Percentiles rank a stretch among this genome's conserved stretches.
Evolutionary conservation across 768 basidiomycete genomes (phyloP).

Genomic region (Naematelia encephala): DNA sequence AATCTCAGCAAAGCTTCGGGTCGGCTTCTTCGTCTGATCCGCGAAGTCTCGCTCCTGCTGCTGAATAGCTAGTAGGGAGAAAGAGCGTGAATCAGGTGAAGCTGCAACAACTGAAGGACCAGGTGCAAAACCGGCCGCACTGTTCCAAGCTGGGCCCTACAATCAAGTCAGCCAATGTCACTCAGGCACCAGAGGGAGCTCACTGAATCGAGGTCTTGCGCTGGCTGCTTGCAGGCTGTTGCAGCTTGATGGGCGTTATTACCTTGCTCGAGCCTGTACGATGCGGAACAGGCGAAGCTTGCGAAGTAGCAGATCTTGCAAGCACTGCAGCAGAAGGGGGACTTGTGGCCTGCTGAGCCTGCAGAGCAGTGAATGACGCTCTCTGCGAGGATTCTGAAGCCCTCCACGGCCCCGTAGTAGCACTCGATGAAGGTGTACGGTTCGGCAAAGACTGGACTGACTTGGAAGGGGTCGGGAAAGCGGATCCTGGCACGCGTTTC

Average conservation of each 20-base stretch:
- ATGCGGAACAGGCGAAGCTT: constrained; percentile 27
- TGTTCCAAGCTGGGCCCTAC: constrained; percentile 60
- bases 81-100: constrained; percentile 34
- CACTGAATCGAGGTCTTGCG: constrained; percentile 18
- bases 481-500: background rate
- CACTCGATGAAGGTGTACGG: constrained; percentile 1
- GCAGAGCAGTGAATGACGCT: constrained; percentile 31
- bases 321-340: background rate
- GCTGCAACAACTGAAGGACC: constrained; percentile 17
- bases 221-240: background rate
- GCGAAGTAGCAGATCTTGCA: constrained; percentile 10
- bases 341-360: constrained; percentile 26
- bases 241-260: constrained; percentile 25
- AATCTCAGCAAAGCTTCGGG: constrained; percentile 71
- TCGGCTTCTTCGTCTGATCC: constrained; percentile 55
- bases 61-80: constrained; percentile 83
- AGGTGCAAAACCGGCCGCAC: constrained; percentile 27
- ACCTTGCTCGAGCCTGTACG: constrained; percentile 20
- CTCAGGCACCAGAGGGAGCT: constrained; percentile 5
- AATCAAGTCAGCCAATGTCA: background rate
- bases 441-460: constrained; percentile 6
- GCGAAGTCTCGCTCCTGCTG: constrained; percentile 61
- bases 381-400: constrained; percentile 14
- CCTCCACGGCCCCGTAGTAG: constrained; percentile 25
- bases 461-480: constrained; percentile 16